Base-by-base conservation (phyloP, 495 filamentous ascomycete species). In the Cercophora sp. region DNA sequence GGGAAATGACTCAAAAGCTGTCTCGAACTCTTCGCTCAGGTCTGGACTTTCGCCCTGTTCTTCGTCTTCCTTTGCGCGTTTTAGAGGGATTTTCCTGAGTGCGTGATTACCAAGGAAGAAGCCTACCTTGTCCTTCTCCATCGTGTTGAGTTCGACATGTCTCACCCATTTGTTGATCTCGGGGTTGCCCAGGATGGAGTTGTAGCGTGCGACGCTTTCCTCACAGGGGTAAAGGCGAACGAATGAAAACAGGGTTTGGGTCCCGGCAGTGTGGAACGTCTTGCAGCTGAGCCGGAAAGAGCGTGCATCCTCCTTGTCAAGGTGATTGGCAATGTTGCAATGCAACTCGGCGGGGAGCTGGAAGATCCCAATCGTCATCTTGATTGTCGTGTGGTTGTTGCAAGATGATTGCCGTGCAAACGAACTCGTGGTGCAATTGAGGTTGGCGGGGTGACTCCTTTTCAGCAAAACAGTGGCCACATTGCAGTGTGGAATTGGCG, bases 241-340 rank as follows among this genome's bases (percentile, higher is more conserved):
- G 10, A 46, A 16, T 11, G 22, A 26, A 18, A 46, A 46, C 10
- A 46, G 42, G 20, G 24, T 15, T 18, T 31, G 20, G 15, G 42
- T 46, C 13, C 23, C 42, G 42, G 24, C n/a, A 26, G 13, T 8
- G 24, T 46, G 24, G 42, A 46, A 25, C 16, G 23, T 23, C 13
- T 46, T 24, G 42, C 42, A 46, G 13, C 11, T 26, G 13, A 46
- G 42, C 13, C 42, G 42, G 11, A 46, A 25, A 15, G 42, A 29
- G 24, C 22, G 13, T 13, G 34, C 34, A 37, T 37, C 34, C 34
- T 37, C 19, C 13, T 11, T 16, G 34, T 13, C 34, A 11, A 37
- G 19, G 4, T 5, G 34, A n/a, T 37, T 11, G 13, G 34, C 34
- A 37, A 37, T 37, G 4, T 16, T 11, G 34, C 34, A 37, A n/a